Percentiles rank a stretch among this genome's conserved stretches.
These are phyloP conservation scores for Phytophthora niederhauseri DNA, from an alignment of 352 stramenopile genomes.

Conservation along the genomic window DNA sequence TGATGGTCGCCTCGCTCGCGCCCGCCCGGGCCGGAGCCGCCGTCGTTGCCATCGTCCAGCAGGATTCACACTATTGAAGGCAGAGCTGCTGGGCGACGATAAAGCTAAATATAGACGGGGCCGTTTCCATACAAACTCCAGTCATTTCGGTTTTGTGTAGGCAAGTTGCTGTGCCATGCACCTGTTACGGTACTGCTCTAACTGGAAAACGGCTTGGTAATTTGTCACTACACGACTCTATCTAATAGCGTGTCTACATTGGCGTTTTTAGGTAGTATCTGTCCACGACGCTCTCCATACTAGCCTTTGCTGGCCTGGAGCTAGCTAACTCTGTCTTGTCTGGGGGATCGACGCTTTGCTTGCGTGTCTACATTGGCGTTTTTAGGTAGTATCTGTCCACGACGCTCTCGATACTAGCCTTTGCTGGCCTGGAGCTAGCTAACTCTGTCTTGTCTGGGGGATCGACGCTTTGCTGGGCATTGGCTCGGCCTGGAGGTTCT, in stretches of 20 bases:
- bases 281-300: background rate
- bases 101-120: background rate
- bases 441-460: conserved; percentile 16
- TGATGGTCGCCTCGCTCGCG: conserved; percentile 13
- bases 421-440: background rate
- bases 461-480: background rate
- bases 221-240: background rate
- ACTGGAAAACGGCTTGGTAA: no score
- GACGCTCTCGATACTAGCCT: background rate
- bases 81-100: background rate
- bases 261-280: background rate
- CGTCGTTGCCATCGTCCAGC: background rate
- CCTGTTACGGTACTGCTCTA: background rate
- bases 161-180: background rate
- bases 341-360: background rate
- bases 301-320: background rate
- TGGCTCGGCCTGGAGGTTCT: conserved; percentile 34
- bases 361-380: conserved; percentile 19
- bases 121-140: background rate
- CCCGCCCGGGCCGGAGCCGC: background rate
- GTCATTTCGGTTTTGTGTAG: background rate
- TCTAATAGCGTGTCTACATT: conserved; percentile 28
- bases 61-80: background rate
- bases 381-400: background rate
- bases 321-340: conserved; percentile 18